Base-by-base conservation (phyloP, 352 stramenopile genomes). In the Phytophthora citricola region DNA sequence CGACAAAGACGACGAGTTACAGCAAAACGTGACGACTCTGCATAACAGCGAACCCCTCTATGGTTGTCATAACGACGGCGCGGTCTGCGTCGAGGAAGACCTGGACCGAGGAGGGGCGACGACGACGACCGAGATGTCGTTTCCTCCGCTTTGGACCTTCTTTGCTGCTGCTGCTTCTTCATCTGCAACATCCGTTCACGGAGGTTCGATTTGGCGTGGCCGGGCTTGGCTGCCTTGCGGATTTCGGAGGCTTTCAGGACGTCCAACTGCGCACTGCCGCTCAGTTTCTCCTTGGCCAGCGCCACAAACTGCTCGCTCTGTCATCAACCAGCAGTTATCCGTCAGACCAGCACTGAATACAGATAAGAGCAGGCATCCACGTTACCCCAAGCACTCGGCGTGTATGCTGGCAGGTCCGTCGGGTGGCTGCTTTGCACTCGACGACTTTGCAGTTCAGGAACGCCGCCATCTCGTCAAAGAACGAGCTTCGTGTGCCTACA, bases 361-460 rank as follows among this genome's bases (percentile, higher is more conserved):
- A 36, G 31, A 1, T 36, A 36, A 36, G 3, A 36, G n/a, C 11
- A 14, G 31, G 11, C 31, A 8, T 36, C 14, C 46, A 45, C 27
- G 12, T 56, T 75, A 92, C 84, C 58, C 84, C 81, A 50, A 90
- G 41, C 11, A 75, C 58, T 67, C 71, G 72, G 10, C 81, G 72
- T 9, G 76, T 66, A 54, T 79, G 71, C 54, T 90, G 84, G 20
- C 88, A 73, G 36, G 66, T 78, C 51, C 75, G 78, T 7, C 81
- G 70, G 20, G 84, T 81, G 11, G 76, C 75, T 0, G 63, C 69
- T 52, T 91, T 92, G 69, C 84, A 92, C 58, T 90, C 79, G 22
- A 92, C 80, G 17, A 90, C 76, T 57, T 83, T 87, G 58, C 84
- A 92, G 53, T 83, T 85, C 7, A 92, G 64, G 32, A 92, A 81